Percentiles rank a stretch among this genome's conserved stretches.
These are phyloP conservation scores for Nannizziopsis barbatae DNA, from an alignment of 2,329 filamentous ascomycete species.

Conservation along the genomic window DNA sequence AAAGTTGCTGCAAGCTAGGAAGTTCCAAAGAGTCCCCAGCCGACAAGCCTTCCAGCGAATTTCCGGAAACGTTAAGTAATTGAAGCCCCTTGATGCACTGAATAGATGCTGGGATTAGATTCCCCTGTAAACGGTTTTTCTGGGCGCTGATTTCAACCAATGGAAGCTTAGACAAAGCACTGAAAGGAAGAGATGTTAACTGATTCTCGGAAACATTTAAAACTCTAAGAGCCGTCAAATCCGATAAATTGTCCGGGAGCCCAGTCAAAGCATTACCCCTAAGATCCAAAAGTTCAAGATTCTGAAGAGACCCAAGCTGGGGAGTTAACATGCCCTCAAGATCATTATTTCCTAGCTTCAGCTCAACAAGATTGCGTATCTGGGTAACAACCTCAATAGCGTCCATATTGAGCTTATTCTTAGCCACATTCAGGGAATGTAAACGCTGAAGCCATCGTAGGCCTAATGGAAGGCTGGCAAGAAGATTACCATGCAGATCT, in stretches of 20 bases:
- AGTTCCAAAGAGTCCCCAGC: conserved; percentile 46
- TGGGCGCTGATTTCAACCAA: conserved; percentile 62
- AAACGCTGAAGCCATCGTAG: conserved; percentile 61
- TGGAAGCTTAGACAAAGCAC: conserved; percentile 54
- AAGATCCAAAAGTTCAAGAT: conserved; percentile 70
- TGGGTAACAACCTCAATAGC: conserved; percentile 63
- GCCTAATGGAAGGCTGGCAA: conserved; percentile 62
- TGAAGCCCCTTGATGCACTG: conserved; percentile 55
- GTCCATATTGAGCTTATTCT: conserved; percentile 63
- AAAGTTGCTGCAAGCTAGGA: conserved; percentile 61
- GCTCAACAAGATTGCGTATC: conserved; percentile 59
- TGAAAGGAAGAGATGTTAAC: conserved; percentile 60
- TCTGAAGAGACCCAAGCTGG: conserved; percentile 51
- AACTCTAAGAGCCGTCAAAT: conserved; percentile 57
- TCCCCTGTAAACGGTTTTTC: conserved; percentile 67
- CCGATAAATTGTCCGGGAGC: conserved; percentile 56
- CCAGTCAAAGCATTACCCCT: conserved; percentile 66
- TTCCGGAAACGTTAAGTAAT: conserved; percentile 64
- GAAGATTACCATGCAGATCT: conserved; percentile 74
- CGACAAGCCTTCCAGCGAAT: conserved; percentile 51
- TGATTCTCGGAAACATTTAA: conserved; percentile 73
- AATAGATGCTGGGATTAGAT: conserved; percentile 55
- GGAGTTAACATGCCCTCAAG: conserved; percentile 57
- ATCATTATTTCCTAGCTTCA: conserved; percentile 70
- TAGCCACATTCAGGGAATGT: conserved; percentile 72